Evolutionary conservation across 257 asterid genomes (phyloP).

Genomic region (Gentiana straminea): DNA sequence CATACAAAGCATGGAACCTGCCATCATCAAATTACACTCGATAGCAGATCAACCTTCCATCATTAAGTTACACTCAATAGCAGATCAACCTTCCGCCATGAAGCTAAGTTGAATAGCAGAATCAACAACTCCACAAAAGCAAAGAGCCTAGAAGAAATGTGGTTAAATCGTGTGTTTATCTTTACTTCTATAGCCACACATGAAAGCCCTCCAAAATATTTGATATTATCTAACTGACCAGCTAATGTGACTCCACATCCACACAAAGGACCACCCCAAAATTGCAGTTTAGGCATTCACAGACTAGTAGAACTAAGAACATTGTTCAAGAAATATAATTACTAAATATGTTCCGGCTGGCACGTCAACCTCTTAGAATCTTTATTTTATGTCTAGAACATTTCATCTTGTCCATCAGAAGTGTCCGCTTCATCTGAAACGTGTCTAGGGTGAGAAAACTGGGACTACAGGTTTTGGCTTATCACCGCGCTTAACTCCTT

Average conservation of each 20-base stretch:
- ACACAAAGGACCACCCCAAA: too few species aligned
- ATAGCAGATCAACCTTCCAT: too few species aligned
- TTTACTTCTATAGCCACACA: background rate
- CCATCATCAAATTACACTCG: too few species aligned
- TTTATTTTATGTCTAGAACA: background rate
- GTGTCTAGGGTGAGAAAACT: background rate
- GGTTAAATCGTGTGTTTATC: background rate
- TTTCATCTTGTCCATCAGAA: too few species aligned
- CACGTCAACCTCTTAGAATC: background rate
- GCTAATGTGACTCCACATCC: too few species aligned
- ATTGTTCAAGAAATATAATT: background rate
- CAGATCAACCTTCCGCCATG: conserved; percentile 3
- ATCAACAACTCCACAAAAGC: background rate
- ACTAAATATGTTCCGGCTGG: background rate
- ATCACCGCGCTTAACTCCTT: conserved; percentile 7
- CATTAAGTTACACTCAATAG: too few species aligned
- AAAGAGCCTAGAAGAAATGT: background rate
- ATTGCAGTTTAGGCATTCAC: background rate
- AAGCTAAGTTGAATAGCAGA: conserved; percentile 2
- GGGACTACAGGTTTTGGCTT: background rate
- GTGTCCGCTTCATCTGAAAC: background rate
- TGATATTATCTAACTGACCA: too few species aligned
- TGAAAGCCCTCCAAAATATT: background rate
- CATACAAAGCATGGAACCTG: background rate
- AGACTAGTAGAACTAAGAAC: background rate